Evolutionary conservation across 768 basidiomycete genomes (phyloP), one percentile per base, ranked within the genome.

Genomic region (Boletus fagicola): DNA sequence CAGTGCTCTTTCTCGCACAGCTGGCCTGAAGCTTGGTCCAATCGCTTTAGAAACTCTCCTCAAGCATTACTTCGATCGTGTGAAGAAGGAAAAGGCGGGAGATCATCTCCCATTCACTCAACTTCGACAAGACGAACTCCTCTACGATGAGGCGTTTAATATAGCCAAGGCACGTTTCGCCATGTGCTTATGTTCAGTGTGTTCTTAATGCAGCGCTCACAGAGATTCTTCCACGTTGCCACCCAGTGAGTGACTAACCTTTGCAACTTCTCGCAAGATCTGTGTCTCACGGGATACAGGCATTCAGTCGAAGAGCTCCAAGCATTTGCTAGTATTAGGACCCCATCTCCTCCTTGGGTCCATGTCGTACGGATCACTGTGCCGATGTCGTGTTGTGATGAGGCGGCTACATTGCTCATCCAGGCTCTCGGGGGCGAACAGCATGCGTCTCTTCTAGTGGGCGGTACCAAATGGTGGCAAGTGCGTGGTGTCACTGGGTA

Each of bases 401-500:
- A 86, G 28, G 90, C 93, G 2, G 90, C 94, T 5, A 69, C 72
- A 1, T 73, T 84, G 61, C 78, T 98, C 47, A 85, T 94, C 55
- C 76, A 83, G 58, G 92, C 85, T 4, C 77, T 97, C 9, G 94
- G 94, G 2, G 94, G 95, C n/a, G 87, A 90, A 65, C 82, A 88
- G 40, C 78, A 82, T 15, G 83, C 80, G 48, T 81, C 83, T 60
- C 80, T 79, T 40, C 68, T 92, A 31, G 86, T 94, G 4, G 96
- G 96, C 12, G 96, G 96, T 1, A 83, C 85, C 6, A 94, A 95
- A 69, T 98, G 96, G 94, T 98, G 96, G 96, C 95, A 97, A 73
- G 93, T 95, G 35, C 86, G 95, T 42, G 87, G 89, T 20, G 68
- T 93, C 46, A 75, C 82, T 51, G 94, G 94, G 94, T 84, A 75